A percentile compares a stretch with the other conserved stretches of the same genome.
These are phyloP conservation scores for Starmerella etchellsii DNA, from an alignment of 805 yeast genomes.

Conservation along the genomic window DNA sequence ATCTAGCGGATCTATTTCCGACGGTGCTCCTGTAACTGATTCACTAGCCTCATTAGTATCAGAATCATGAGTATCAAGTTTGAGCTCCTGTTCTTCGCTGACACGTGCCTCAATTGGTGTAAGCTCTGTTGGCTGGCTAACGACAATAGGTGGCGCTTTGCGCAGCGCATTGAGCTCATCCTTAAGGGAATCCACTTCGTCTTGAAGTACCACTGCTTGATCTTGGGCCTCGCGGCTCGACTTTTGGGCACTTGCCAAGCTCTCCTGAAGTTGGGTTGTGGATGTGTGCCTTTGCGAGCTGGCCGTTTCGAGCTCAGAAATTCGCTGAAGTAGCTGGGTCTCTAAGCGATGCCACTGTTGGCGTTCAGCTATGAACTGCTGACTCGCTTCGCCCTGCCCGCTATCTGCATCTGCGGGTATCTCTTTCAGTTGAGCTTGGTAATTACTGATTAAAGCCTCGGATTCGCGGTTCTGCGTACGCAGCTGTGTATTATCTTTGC, in stretches of 20 bases:
- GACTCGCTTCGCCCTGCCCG: slow-evolving; percentile 34
- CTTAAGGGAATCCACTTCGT: slow-evolving; percentile 6
- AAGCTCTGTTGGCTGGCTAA: too few relatives aligned
- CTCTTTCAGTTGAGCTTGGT: slow-evolving; percentile 46
- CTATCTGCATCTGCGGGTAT: slow-evolving; percentile 17
- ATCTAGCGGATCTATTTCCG: too few relatives aligned
- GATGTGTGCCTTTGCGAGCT: slow-evolving; percentile 1
- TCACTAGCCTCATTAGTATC: too few relatives aligned
- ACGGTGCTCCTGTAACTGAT: too few relatives aligned
- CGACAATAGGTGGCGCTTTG: too few relatives aligned
- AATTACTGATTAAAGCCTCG: slow-evolving; percentile 46
- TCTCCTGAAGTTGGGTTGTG: slow-evolving; percentile 4
- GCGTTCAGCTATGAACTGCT: slow-evolving; percentile 58
- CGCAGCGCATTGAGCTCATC: too few relatives aligned
- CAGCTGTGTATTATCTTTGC: background rate
- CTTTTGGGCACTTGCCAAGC: slow-evolving; percentile 11
- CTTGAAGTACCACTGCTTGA: slow-evolving; percentile 6
- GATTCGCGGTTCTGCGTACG: slow-evolving; percentile 21
- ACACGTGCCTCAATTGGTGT: too few relatives aligned
- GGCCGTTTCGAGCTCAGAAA: slow-evolving; percentile 25
- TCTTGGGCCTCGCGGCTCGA: slow-evolving; percentile 7
- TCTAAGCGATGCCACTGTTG: slow-evolving; percentile 79
- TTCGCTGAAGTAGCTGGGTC: slow-evolving; percentile 41
- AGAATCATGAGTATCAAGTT: too few relatives aligned
- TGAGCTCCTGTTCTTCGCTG: too few relatives aligned